These are phyloP conservation scores for Fagopyrum homotropicum DNA, from an alignment of 148 eudicot genomes.

Conservation along the genomic window DNA sequence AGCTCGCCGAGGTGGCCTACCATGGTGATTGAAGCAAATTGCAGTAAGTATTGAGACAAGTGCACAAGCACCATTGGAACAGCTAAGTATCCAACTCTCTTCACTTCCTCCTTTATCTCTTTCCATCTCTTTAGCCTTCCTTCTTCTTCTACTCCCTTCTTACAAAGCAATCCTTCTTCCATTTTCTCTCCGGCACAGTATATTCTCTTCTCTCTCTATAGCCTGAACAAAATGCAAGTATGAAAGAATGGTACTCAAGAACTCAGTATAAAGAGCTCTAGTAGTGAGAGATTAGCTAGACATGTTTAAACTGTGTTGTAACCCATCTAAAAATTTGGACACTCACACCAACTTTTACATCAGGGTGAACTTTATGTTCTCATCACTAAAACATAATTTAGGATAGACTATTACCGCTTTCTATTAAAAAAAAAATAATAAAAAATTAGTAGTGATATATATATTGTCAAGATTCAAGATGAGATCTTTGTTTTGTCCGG, in stretches of 20 bases:
- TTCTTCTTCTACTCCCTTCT: not conserved
- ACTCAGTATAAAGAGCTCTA: not conserved
- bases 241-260: not conserved
- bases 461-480: too few relatives aligned
- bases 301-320: too few relatives aligned
- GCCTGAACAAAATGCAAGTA: not conserved
- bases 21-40: constrained; percentile 40
- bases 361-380: too few relatives aligned
- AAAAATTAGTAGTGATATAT: too few relatives aligned
- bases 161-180: not conserved
- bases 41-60: constrained; percentile 30
- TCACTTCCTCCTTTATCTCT: constrained; percentile 26
- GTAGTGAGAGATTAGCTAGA: not conserved
- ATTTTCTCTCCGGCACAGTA: not conserved
- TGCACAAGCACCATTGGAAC: constrained; percentile 41
- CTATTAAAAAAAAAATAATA: too few relatives aligned
- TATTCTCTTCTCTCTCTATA: not conserved
- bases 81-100: constrained; percentile 28
- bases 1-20: constrained; percentile 59
- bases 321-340: too few relatives aligned
- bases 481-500: too few relatives aligned
- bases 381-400: too few relatives aligned
- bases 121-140: constrained; percentile 14
- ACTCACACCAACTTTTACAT: too few relatives aligned
- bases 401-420: too few relatives aligned